Conservation (phyloP, 176 grass and related monocot species). For the Oryza rufipogon region DNA sequence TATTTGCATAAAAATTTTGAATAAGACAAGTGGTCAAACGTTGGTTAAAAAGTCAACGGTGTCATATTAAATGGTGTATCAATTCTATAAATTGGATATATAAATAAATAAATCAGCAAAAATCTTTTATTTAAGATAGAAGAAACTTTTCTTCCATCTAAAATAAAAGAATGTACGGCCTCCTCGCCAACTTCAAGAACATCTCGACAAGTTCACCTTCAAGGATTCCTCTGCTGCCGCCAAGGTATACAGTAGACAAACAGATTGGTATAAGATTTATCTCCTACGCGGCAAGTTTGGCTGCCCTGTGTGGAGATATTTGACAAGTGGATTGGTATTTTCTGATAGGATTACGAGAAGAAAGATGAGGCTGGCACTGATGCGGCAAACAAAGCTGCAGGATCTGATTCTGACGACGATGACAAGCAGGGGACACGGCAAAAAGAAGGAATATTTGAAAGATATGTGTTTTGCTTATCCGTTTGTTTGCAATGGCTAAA, state of each 20-base stretch:
- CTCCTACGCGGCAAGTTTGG: background rate
- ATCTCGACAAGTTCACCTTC: slow-evolving; percentile 92
- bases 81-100: no score
- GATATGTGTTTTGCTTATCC: no score
- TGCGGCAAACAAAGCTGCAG: slow-evolving; percentile 47
- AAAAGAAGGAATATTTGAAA: slow-evolving; percentile 55
- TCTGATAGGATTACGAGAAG: slow-evolving; percentile 53
- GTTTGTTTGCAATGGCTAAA: no score
- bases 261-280: slow-evolving; percentile 3
- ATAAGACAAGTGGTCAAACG: no score
- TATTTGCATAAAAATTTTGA: no score
- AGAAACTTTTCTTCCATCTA: no score
- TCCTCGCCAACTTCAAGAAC: slow-evolving; percentile 73
- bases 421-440: slow-evolving; percentile 68
- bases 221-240: slow-evolving; percentile 47
- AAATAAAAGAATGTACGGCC: background rate
- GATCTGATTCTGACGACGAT: slow-evolving; percentile 66
- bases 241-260: slow-evolving; percentile 41
- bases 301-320: background rate
- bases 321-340: background rate
- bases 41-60: no score
- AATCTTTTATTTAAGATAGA: no score
- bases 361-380: slow-evolving; percentile 63
- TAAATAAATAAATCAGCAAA: no score
- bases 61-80: no score